Base-by-base conservation (phyloP, 2,329 filamentous ascomycete genomes). In the Pseudophaeomoniella oleicola region DNA sequence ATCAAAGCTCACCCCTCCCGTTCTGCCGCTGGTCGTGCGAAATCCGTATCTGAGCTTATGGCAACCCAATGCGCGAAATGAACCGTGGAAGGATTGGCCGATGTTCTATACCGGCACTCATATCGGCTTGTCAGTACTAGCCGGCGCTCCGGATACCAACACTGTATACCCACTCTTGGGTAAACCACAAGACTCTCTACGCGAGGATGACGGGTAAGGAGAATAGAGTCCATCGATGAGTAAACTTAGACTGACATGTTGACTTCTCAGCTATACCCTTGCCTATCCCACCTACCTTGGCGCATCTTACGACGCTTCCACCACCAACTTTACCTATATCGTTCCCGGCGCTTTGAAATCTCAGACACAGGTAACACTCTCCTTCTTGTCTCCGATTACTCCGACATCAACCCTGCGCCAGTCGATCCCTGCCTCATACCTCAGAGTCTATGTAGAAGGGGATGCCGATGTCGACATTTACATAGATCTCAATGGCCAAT, bases 21-120 rank as follows among this genome's bases (percentile, higher is more conserved):
- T 79, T 2, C 64, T 81, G 17, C 81, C 82, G 10, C 57, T 88
- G 19, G 80, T 80, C 31, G 81, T 87, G 32, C 75, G 73, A 42
- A 79, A 75, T 6, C 82, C 82, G 0, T 88, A 87, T 46, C 57
- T 87, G 12, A 84, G 72, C 50, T 71, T 75, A 11, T 84, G 79
- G 78, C 63, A 79, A 30, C 48, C 71, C 56, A 67, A 62, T 84
- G 39, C 65, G 30, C 70, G 85, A 46, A 71, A 79, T 38, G 68
- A 69, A 32, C 85, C 85, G 2, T 92, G 84, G 84, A 70, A 75
- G 37, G 71, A 74, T 58, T 93, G 85, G 85, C 85, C 85, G 16
- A 88, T 88, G 55, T 86, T 87, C 55, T 87, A 78, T 67, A 82
- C 78, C 4, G 81, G 81, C 19, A 66, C 75, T 49, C 68, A 78